Evolutionary conservation across 495 filamentous ascomycete genomes (phyloP).

Genomic region (Lichina pygmaea): DNA sequence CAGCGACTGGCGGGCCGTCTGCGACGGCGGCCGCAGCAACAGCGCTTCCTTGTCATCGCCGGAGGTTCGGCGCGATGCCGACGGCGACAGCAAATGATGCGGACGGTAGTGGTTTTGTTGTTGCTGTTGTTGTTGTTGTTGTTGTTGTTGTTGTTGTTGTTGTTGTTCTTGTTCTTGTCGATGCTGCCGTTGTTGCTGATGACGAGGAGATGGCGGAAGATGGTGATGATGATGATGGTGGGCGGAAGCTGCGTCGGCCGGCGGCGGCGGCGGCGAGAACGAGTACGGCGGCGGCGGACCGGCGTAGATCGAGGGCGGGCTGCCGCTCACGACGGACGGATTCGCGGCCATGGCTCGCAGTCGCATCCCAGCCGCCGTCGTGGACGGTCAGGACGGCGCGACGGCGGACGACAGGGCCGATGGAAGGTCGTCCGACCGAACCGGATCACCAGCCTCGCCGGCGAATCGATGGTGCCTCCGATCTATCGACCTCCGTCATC

Average conservation of each 20-base stretch:
- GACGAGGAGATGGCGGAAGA: no score
- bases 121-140: no score
- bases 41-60: slow-evolving; percentile 1
- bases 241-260: background rate
- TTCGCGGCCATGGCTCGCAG: background rate
- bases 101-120: no score
- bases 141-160: no score
- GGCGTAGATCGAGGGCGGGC: background rate
- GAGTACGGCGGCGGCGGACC: background rate
- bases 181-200: no score
- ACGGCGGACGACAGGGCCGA: no score
- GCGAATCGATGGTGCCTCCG: no score
- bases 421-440: background rate
- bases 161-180: no score
- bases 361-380: background rate
- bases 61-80: background rate
- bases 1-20: background rate
- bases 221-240: no score
- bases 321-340: background rate
- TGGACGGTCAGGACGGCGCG: no score
- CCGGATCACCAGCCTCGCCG: background rate
- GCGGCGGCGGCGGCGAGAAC: background rate
- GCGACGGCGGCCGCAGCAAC: background rate
- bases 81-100: background rate
- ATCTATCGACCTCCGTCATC: no score